Percentiles rank a stretch among this genome's conserved stretches.
Evolutionary conservation across 2,329 filamentous ascomycete species (phyloP).

Genomic region (Aspergillus fumigatus): DNA sequence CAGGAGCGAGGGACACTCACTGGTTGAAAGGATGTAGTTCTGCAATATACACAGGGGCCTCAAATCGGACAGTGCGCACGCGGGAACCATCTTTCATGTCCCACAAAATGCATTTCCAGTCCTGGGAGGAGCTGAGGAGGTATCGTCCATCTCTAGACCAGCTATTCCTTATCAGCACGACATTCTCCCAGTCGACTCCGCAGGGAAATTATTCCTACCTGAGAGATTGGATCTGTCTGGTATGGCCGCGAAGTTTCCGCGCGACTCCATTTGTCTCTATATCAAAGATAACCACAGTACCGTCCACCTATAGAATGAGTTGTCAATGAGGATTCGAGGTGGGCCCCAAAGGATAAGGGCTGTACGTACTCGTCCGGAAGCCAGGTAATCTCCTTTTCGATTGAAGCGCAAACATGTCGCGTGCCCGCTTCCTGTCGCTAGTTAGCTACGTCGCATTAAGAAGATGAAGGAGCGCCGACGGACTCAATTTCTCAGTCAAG

Average conservation of each 20-base stretch:
- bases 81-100: constrained; percentile 71
- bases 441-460: constrained; percentile 11
- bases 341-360: neutral
- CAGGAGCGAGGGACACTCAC: constrained; percentile 47
- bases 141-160: constrained; percentile 93
- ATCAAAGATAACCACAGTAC: constrained; percentile 93
- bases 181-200: neutral
- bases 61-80: constrained; percentile 81
- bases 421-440: constrained; percentile 53
- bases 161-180: constrained; percentile 37
- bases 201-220: constrained; percentile 42
- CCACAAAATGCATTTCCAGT: constrained; percentile 96
- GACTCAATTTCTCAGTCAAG: constrained; percentile 80
- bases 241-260: constrained; percentile 88
- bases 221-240: constrained; percentile 85
- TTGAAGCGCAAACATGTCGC: constrained; percentile 77
- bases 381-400: constrained; percentile 87
- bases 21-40: constrained; percentile 90
- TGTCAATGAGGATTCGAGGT: constrained; percentile 14
- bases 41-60: constrained; percentile 90
- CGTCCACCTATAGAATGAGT: constrained; percentile 58
- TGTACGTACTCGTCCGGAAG: constrained; percentile 70
- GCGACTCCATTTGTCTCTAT: constrained; percentile 96
- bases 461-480: constrained; percentile 16
- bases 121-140: constrained; percentile 85